Evolutionary conservation across 371 early-diverging fungal species (phyloP), one percentile per base, ranked within the genome.

Genomic region (Mortierella sp.): DNA sequence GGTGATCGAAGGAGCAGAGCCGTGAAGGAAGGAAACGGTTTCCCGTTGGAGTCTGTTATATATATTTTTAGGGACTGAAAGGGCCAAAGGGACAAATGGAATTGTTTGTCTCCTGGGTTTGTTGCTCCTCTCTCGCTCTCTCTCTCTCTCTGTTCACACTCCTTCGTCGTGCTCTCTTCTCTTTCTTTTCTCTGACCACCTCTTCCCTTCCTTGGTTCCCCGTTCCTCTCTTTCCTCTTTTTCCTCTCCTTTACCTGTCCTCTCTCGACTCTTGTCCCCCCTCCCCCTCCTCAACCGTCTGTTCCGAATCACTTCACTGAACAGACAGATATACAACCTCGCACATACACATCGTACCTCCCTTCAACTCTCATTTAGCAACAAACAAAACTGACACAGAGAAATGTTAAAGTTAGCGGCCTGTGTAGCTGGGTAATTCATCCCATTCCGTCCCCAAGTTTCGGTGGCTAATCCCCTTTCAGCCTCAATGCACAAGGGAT

Each of bases 351-450:
- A 28, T 48, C 23, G 49, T 37, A n/a, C 21, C 2, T 41, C 66
- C 98, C 61, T 96, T 98, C 69, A 97, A 98, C 78, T 79, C 85
- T 27, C n/a, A n/a, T n/a, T n/a, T n/a, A n/a, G n/a, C n/a, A n/a
- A n/a, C n/a, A n/a, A n/a, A n/a, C n/a, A n/a, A n/a, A n/a, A n/a
- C n/a, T n/a, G n/a, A 14, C 27, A 14, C 21, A 24, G 24, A 44
- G 44, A 34, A n/a, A 73, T 73, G 75, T 60, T 73, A 0, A 58
- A 63, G 19, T 42, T 73, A 19, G 59, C 75, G 39, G 75, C n/a
- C 19, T 73, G 75, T 53, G 75, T 73, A 62, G 75, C 56, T 49
- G 75, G 75, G 75, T 73, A 73, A 58, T 97, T 96, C 84, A 97
- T 97, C 78, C 79, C 97, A 52, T 93, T 95, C 37, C 1, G 11